Percentiles rank a stretch among this genome's conserved stretches.
Conservation (phyloP, 148 eudicot genomes). For the Polygonum maritimum region DNA sequence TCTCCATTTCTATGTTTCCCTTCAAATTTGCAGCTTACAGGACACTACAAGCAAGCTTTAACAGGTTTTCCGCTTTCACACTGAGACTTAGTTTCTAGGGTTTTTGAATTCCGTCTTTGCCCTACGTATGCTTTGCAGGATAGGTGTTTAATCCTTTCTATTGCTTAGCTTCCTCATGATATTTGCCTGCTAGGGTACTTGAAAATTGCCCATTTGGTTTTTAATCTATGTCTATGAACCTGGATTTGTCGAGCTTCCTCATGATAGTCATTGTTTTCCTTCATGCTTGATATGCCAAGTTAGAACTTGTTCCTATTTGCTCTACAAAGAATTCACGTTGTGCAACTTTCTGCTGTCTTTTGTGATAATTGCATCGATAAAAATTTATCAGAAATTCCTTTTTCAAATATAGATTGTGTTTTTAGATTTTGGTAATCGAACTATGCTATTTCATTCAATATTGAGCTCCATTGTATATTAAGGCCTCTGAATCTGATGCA, state of each 20-base stretch:
- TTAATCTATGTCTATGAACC: background rate
- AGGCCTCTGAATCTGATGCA: too few species aligned
- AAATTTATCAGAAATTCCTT: background rate
- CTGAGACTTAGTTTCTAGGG: background rate
- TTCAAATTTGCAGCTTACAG: slow-evolving; percentile 2
- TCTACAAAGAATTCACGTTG: background rate
- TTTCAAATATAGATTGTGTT: background rate
- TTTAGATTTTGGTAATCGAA: background rate
- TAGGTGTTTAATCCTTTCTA: background rate
- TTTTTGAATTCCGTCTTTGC: background rate
- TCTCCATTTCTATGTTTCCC: background rate
- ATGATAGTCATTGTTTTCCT: background rate
- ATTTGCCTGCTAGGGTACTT: background rate
- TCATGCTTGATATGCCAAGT: background rate
- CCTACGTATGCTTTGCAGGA: background rate
- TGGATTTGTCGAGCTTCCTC: background rate
- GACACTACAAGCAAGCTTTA: background rate
- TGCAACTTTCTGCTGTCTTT: background rate
- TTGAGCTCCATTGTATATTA: background rate
- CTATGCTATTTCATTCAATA: background rate
- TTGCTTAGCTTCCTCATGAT: background rate
- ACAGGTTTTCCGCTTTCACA: background rate
- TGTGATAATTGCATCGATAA: background rate
- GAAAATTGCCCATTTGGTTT: background rate
- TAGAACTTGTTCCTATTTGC: background rate